These are phyloP conservation scores for Pythium brassicae DNA, from an alignment of 352 stramenopile species.

Conservation along the genomic window DNA sequence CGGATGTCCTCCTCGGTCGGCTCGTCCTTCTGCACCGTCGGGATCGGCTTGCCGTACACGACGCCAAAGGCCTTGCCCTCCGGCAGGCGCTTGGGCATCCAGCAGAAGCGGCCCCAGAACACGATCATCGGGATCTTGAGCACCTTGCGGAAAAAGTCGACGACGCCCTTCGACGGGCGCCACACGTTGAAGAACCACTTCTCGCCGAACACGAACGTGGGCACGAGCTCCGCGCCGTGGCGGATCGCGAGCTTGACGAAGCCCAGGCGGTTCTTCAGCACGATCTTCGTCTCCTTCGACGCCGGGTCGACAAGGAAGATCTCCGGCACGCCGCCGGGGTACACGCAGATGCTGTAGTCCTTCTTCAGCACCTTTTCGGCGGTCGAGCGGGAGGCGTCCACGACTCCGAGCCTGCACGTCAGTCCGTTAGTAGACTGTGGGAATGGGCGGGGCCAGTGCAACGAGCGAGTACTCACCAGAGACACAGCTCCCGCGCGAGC, in stretches of 20 bases:
- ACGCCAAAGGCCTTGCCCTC: constrained; percentile 66
- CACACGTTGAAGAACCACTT: constrained; percentile 57
- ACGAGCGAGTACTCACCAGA: constrained; percentile 8
- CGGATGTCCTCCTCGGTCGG: constrained; percentile 61
- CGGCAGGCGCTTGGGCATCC: constrained; percentile 58
- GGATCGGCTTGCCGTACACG: constrained; percentile 71
- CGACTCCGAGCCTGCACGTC: constrained; percentile 38
- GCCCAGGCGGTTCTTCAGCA: constrained; percentile 75
- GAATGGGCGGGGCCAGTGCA: no score
- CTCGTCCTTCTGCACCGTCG: constrained; percentile 40
- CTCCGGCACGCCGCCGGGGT: constrained; percentile 68
- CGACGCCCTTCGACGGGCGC: constrained; percentile 9
- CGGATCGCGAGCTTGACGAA: constrained; percentile 82
- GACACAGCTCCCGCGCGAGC: constrained; percentile 17
- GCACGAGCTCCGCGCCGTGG: constrained; percentile 70
- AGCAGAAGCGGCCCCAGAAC: constrained; percentile 37
- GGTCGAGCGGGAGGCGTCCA: constrained; percentile 70
- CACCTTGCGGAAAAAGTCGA: constrained; percentile 9
- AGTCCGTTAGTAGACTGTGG: background rate
- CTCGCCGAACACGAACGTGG: constrained; percentile 74
- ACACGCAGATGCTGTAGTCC: constrained; percentile 65
- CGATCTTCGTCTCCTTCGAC: constrained; percentile 65
- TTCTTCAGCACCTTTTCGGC: constrained; percentile 71
- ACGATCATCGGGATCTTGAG: constrained; percentile 8
- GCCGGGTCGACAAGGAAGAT: constrained; percentile 76